Percentiles rank a stretch among this genome's conserved stretches.
These are phyloP conservation scores for Symbiodinium natans DNA, from an alignment of 73 alveolate genomes.

Conservation along the genomic window DNA sequence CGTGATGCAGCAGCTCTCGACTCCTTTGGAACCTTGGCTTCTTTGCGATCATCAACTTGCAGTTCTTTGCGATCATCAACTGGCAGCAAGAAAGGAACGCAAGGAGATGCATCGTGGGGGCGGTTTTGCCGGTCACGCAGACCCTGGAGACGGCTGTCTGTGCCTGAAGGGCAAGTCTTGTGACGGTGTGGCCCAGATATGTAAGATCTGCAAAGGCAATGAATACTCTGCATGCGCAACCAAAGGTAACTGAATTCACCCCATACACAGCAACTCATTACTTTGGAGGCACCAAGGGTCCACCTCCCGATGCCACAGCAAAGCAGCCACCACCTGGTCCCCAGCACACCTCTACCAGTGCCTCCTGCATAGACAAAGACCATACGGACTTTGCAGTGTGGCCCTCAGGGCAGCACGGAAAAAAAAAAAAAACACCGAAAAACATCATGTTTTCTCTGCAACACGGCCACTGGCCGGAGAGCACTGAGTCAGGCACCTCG, in stretches of 20 bases:
- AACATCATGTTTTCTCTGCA: too few relatives aligned
- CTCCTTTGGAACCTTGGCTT: conserved; percentile 11
- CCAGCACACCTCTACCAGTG: conserved; percentile 40
- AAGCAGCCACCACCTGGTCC: conserved; percentile 91
- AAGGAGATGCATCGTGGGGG: neutral
- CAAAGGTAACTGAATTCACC: neutral
- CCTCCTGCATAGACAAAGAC: neutral
- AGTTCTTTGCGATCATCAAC: too few relatives aligned
- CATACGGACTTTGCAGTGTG: neutral
- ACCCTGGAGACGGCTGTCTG: neutral
- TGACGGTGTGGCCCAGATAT: neutral
- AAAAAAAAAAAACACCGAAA: too few relatives aligned
- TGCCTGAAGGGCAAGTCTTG: neutral
- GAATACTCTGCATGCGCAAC: too few relatives aligned
- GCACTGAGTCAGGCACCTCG: neutral
- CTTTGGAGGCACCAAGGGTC: neutral
- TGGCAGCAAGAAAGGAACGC: too few relatives aligned
- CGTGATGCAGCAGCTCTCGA: conserved; percentile 33
- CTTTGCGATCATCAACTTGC: too few relatives aligned
- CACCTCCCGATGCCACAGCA: conserved; percentile 60
- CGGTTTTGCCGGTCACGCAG: neutral
- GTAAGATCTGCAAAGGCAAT: neutral
- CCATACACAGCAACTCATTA: neutral
- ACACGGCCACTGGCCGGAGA: too few relatives aligned
- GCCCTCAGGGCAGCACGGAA: too few relatives aligned